These are phyloP conservation scores for Xerocomellus dryophilus DNA, from an alignment of 768 basidiomycete species.

Conservation along the genomic window DNA sequence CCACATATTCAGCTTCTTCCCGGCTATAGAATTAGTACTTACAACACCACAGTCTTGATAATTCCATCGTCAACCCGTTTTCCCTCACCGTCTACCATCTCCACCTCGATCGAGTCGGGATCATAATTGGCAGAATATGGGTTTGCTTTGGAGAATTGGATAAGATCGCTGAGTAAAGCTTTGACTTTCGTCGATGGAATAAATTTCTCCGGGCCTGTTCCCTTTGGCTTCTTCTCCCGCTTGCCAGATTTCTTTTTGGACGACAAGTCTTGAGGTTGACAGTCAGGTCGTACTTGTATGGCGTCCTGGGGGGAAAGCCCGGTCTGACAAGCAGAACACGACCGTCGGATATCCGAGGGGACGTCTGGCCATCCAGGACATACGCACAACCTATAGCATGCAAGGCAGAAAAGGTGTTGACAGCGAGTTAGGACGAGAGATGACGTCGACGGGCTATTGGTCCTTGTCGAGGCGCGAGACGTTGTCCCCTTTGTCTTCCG, in stretches of 20 bases:
- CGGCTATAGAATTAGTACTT: constrained; percentile 36
- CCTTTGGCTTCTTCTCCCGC: constrained; percentile 65
- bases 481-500: constrained; percentile 51
- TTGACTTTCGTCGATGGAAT: constrained; percentile 87
- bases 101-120: constrained; percentile 64
- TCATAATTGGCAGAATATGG: constrained; percentile 88
- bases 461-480: constrained; percentile 71
- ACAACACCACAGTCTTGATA: constrained; percentile 96
- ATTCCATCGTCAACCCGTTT: constrained; percentile 65
- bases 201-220: constrained; percentile 50
- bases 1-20: constrained; percentile 14
- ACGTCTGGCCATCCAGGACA: constrained; percentile 80
- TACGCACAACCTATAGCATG: constrained; percentile 79
- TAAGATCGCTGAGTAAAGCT: constrained; percentile 74
- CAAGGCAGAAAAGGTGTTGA: constrained; percentile 87
- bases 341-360: constrained; percentile 48
- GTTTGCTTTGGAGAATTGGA: constrained; percentile 78
- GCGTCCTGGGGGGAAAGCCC: constrained; percentile 70
- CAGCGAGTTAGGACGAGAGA: constrained; percentile 84
- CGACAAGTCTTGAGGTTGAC: constrained; percentile 36
- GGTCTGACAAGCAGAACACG: constrained; percentile 77
- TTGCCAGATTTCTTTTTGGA: constrained; percentile 63
- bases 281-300: constrained; percentile 74
- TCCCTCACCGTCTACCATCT: constrained; percentile 75
- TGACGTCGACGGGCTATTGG: constrained; percentile 63